These are phyloP conservation scores for Sphaceloma murrayae DNA, from an alignment of 2,329 filamentous ascomycete genomes.

Conservation along the genomic window DNA sequence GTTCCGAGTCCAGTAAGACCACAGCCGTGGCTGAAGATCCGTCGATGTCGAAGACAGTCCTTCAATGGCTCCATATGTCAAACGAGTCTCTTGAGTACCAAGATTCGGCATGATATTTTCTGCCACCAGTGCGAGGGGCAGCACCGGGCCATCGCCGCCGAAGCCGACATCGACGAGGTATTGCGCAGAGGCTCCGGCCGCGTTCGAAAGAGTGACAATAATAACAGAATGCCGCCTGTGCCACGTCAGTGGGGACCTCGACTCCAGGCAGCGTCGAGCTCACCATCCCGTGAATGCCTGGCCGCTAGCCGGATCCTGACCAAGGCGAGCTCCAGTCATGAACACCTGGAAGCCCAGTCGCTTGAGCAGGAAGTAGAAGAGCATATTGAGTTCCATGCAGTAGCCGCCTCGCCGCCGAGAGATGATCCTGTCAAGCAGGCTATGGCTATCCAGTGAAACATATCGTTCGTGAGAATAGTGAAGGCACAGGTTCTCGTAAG, in stretches of 20 bases:
- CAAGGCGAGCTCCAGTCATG: slow-evolving; percentile 34
- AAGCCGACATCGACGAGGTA: slow-evolving; percentile 38
- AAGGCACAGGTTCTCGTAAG: slow-evolving; percentile 49
- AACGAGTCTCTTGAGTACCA: slow-evolving; percentile 3
- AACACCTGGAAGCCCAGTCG: slow-evolving; percentile 43
- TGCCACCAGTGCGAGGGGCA: slow-evolving; percentile 30
- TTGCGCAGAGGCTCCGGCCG: slow-evolving; percentile 25
- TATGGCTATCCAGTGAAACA: slow-evolving; percentile 41
- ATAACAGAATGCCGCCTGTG: slow-evolving; percentile 27
- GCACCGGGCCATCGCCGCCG: slow-evolving; percentile 28
- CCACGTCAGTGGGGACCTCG: neutral
- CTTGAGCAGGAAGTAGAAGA: slow-evolving; percentile 44
- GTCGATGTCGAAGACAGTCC: neutral
- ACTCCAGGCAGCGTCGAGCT: slow-evolving; percentile 26
- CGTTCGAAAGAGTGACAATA: slow-evolving; percentile 31
- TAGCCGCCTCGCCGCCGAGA: slow-evolving; percentile 44
- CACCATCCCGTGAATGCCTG: slow-evolving; percentile 23
- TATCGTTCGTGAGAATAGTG: slow-evolving; percentile 44
- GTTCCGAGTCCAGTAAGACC: slow-evolving; percentile 34
- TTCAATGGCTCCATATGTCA: neutral
- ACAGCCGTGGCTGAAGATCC: slow-evolving; percentile 24
- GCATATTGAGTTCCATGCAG: slow-evolving; percentile 51
- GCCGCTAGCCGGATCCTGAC: slow-evolving; percentile 17
- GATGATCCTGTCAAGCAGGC: slow-evolving; percentile 46
- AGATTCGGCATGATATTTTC: neutral